Base-by-base conservation (phyloP, 2,329 filamentous ascomycete genomes). In the Geosmithia morbida region DNA sequence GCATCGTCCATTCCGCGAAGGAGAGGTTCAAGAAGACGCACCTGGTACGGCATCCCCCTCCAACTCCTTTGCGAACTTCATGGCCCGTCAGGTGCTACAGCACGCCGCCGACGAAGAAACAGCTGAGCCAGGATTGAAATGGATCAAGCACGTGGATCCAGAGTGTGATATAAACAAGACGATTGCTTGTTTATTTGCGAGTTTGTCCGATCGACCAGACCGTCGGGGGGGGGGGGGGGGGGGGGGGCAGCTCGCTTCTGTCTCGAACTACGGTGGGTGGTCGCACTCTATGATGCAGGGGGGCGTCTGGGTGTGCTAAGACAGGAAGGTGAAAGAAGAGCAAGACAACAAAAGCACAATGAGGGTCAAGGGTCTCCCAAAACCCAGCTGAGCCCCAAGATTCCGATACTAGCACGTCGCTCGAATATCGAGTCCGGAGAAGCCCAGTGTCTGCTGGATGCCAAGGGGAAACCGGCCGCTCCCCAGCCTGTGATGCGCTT, bases 41-140 rank as follows among this genome's bases (percentile, higher is more conserved):
- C 78, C 89, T 60, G 89, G 89, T 53, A 96, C 87, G 47, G 88
- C 77, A 57, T 94, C 85, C 59, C 85, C 78, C 60, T 95, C 87
- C 52, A 95, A 74, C 67, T 94, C 87, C 61, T 83, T 84, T 48
- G 75, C 77, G 55, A 81, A 81, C 64, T 80, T 82, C 76, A 81
- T 81, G 66, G 61, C 48, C 18, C 14, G 47, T 48, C 26, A 18
- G 22, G 6, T 20, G n/a, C 43, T 11, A 26, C 44, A 37, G 33
- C 33, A 11, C 11, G 11, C 33, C 33, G 11, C 5, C 33, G 33
- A 16, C 33, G 11, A 16, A 37, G 33, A 5, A 37, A 11, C 33
- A 26, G 11, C 6, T 37, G 33, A 16, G 33, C 11, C 33, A 13
- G 33, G 13, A 13, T 3, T 3, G 33, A 37, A 16, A 11, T 5